phyloP scores from a whole-genome alignment of 148 eudicot species.

The Chenopodium quinoa region DNA sequence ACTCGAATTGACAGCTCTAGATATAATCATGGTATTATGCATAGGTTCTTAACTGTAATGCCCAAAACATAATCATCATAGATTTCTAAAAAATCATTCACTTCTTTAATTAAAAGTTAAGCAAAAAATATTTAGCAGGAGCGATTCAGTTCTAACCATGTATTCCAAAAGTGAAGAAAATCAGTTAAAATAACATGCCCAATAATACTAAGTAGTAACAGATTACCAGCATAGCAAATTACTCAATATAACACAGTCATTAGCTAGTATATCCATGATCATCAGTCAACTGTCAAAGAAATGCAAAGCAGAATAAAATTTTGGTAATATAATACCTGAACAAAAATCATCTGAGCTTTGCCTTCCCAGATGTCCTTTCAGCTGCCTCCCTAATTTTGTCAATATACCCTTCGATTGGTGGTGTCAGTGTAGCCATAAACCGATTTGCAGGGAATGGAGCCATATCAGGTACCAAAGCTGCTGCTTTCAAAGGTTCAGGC shows the following conservation, averaged over 20 bases:
- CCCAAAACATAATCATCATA: background rate
- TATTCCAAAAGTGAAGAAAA: background rate
- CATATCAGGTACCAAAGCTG: conserved; percentile 80
- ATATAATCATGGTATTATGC: background rate
- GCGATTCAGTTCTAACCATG: background rate
- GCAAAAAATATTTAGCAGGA: background rate
- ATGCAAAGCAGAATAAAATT: background rate
- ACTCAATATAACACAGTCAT: background rate
- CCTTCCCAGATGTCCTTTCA: conserved; percentile 49
- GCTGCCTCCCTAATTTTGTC: conserved; percentile 87
- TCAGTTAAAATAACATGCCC: background rate
- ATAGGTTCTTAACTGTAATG: background rate
- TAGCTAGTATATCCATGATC: background rate
- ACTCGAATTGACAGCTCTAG: too few relatives aligned
- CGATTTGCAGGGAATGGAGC: conserved; percentile 70
- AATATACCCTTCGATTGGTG: conserved; percentile 91
- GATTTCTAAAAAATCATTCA: background rate
- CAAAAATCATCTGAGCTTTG: conserved; percentile 66
- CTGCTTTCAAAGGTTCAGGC: conserved; percentile 69
- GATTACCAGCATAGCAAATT: background rate
- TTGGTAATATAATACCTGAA: conserved; percentile 21
- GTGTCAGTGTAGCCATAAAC: conserved; percentile 83
- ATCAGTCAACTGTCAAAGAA: background rate
- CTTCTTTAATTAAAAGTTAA: background rate
- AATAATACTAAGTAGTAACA: background rate